Conservation (phyloP, 2,329 filamentous ascomycete genomes). For the Neofusicoccum laricinum region DNA sequence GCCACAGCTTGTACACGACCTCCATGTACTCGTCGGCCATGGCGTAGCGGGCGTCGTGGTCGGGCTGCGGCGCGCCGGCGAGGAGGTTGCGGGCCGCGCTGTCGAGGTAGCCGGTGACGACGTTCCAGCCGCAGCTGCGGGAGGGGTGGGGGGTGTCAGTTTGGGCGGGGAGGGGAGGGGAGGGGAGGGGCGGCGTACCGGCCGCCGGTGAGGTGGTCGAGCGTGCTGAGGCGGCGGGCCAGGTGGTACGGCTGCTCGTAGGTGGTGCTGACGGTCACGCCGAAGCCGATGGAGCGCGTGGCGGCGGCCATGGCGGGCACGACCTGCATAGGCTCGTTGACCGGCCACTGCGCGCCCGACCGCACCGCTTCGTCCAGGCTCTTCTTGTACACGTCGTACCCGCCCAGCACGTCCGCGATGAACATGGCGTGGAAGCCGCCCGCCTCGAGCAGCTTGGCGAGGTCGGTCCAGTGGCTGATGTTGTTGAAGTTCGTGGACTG, state of each 20-base stretch:
- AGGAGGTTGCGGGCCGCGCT: conserved; percentile 61
- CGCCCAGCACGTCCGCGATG: conserved; percentile 52
- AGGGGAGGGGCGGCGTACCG: conserved; percentile 32
- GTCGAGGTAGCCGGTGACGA: conserved; percentile 68
- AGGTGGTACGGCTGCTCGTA: conserved; percentile 69
- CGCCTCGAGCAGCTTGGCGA: conserved; percentile 38
- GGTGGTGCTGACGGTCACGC: conserved; percentile 65
- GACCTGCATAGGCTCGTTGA: conserved; percentile 65
- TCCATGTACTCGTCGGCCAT: conserved; percentile 63
- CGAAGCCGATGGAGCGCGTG: conserved; percentile 65
- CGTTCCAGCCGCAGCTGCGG: conserved; percentile 37
- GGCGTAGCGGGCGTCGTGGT: conserved; percentile 65
- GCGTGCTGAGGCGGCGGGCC: conserved; percentile 61
- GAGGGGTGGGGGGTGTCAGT: neutral
- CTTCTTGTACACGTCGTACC: conserved; percentile 65
- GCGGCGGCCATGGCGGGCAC: conserved; percentile 66
- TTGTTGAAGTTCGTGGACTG: conserved; percentile 53
- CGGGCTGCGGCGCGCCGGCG: conserved; percentile 54
- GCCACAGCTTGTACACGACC: conserved; percentile 65
- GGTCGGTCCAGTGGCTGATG: conserved; percentile 36
- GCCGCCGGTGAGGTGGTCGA: conserved; percentile 66
- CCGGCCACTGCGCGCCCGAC: conserved; percentile 66
- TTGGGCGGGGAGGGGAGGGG: neutral
- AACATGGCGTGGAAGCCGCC: conserved; percentile 42
- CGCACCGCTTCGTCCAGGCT: conserved; percentile 60